These are phyloP conservation scores for Tetracladium marchalianum DNA, from an alignment of 495 filamentous ascomycete genomes.

Conservation along the genomic window DNA sequence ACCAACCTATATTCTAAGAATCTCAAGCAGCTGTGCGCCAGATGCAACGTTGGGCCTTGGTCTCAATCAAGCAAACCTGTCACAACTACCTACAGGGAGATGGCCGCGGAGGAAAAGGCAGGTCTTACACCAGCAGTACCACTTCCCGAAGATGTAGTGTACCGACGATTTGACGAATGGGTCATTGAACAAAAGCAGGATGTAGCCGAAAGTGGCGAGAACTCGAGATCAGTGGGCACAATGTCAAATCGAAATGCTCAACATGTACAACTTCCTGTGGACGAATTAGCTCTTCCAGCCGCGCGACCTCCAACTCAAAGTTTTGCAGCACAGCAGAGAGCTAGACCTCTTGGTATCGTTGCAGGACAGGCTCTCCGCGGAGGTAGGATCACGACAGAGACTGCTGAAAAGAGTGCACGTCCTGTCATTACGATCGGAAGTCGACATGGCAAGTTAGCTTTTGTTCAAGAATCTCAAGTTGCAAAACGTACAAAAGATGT, in stretches of 20 bases:
- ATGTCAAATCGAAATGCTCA: background rate
- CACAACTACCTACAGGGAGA: conserved; percentile 57
- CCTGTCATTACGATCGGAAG: conserved; percentile 17
- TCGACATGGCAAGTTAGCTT: conserved; percentile 14
- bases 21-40: conserved; percentile 20
- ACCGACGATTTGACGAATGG: conserved; percentile 41
- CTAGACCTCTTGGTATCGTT: conserved; percentile 6
- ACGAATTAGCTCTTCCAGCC: background rate
- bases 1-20: conserved; percentile 10
- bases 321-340: conserved; percentile 50
- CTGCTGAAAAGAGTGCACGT: conserved; percentile 12
- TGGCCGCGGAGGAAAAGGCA: conserved; percentile 58
- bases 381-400: conserved; percentile 6
- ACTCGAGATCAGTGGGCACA: background rate
- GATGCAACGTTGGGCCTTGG: conserved; percentile 40
- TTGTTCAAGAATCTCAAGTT: conserved; percentile 4
- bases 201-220: background rate
- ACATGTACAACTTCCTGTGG: background rate
- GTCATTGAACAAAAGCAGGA: conserved; percentile 9
- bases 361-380: conserved; percentile 3
- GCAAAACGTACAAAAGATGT: conserved; percentile 9
- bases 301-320: conserved; percentile 40
- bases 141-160: conserved; percentile 57
- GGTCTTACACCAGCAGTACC: conserved; percentile 62
- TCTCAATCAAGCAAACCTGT: conserved; percentile 28